Percentiles rank a stretch among this genome's conserved stretches.
phyloP scores from a whole-genome alignment of 2,329 filamentous ascomycete genomes.

The Claviceps sp. region DNA sequence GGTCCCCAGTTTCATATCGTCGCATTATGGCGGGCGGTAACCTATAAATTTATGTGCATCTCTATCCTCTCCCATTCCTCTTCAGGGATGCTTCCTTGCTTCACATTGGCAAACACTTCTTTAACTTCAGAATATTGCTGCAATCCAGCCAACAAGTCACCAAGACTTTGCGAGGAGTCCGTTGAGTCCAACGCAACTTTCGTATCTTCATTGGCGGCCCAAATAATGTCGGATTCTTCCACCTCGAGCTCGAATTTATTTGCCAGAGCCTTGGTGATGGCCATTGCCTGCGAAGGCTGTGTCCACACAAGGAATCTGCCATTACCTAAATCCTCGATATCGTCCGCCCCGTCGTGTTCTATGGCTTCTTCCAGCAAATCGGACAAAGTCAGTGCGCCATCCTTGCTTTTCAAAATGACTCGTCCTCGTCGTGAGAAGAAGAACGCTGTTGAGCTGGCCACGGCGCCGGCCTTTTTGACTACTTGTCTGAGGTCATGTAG shows the following conservation, averaged over 20 bases:
- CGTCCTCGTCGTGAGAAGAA: conserved; percentile 74
- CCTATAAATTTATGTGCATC: conserved; percentile 35
- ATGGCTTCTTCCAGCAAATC: conserved; percentile 70
- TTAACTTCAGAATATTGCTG: conserved; percentile 62
- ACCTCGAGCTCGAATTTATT: conserved; percentile 53
- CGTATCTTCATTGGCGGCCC: conserved; percentile 72
- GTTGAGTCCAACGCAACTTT: conserved; percentile 48
- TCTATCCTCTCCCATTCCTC: conserved; percentile 41
- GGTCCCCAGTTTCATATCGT: not conserved
- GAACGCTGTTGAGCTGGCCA: conserved; percentile 61
- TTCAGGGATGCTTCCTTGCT: conserved; percentile 35
- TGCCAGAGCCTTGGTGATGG: conserved; percentile 35
- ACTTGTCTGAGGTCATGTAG: conserved; percentile 59
- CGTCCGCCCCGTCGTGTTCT: conserved; percentile 63
- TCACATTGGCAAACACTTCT: conserved; percentile 62
- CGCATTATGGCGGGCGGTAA: not conserved
- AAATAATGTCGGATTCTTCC: conserved; percentile 67
- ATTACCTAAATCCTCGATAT: conserved; percentile 55
- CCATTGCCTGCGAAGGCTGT: conserved; percentile 19
- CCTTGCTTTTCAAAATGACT: conserved; percentile 50
- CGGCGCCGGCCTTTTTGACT: conserved; percentile 60
- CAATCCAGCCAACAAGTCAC: conserved; percentile 43
- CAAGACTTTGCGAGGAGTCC: conserved; percentile 41
- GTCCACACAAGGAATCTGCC: conserved; percentile 51
- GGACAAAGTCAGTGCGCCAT: conserved; percentile 43